These are phyloP conservation scores for Starmerella vaccinii DNA, from an alignment of 805 yeast genomes.

Conservation along the genomic window DNA sequence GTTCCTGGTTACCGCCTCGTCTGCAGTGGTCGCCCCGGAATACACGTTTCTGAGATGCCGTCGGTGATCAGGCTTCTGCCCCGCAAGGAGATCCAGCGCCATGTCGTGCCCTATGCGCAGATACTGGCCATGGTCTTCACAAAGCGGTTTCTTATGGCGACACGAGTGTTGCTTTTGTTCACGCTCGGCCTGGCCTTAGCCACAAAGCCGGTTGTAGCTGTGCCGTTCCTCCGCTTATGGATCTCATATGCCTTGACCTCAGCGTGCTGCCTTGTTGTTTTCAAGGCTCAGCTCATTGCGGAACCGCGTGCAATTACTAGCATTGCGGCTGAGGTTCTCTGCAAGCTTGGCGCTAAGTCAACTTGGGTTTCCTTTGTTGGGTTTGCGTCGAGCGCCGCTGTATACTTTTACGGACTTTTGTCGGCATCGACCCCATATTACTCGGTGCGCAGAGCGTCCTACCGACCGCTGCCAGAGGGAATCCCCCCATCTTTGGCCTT, in stretches of 20 bases:
- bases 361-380: neutral
- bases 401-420: slow-evolving; percentile 1
- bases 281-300: neutral
- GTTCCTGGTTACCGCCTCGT: neutral
- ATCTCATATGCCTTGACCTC: neutral
- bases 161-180: neutral
- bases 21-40: neutral
- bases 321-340: neutral
- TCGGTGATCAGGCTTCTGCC: slow-evolving; percentile 23
- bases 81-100: slow-evolving; percentile 14
- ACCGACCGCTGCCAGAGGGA: slow-evolving; percentile 8
- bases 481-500: slow-evolving; percentile 16
- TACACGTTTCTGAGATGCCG: slow-evolving; percentile 11
- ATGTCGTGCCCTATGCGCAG: slow-evolving; percentile 14
- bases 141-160: slow-evolving; percentile 11
- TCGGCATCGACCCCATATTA: neutral
- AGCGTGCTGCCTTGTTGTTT: neutral
- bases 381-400: neutral
- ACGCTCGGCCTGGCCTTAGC: neutral
- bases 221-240: neutral
- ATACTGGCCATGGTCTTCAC: slow-evolving; percentile 13
- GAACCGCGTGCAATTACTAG: neutral
- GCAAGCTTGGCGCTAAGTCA: neutral
- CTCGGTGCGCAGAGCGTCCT: slow-evolving; percentile 6
- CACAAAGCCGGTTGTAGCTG: neutral